Evolutionary conservation across 352 stramenopile genomes (phyloP).

Genomic region (Globisporangium perplexum): DNA sequence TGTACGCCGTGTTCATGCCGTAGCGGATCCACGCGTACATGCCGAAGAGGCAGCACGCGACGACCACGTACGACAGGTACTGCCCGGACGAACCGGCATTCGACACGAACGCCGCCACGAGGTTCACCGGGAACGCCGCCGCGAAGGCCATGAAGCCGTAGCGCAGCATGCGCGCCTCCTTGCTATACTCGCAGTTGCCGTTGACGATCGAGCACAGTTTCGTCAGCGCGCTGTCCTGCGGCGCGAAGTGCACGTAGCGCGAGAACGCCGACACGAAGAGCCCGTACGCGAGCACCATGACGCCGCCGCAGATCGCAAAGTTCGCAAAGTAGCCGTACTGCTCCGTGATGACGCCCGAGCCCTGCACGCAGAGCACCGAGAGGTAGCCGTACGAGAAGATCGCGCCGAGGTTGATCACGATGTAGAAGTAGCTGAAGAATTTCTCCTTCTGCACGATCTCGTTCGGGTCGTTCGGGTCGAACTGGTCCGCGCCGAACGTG

Average conservation of each 20-base stretch:
- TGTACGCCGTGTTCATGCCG: conserved; percentile 72
- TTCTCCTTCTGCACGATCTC: conserved; percentile 73
- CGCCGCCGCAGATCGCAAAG: conserved; percentile 74
- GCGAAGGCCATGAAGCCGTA: conserved; percentile 69
- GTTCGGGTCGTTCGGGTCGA: conserved; percentile 80
- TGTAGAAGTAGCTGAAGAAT: conserved; percentile 93
- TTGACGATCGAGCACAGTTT: conserved; percentile 68
- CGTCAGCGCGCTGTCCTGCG: conserved; percentile 67
- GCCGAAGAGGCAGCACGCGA: conserved; percentile 57
- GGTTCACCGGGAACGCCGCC: conserved; percentile 58
- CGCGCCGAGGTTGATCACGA: conserved; percentile 88
- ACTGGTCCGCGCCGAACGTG: conserved; percentile 83
- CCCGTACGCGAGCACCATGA: conserved; percentile 79
- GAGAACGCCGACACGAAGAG: conserved; percentile 53
- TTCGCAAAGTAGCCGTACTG: conserved; percentile 89
- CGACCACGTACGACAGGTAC: conserved; percentile 70
- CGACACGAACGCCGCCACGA: conserved; percentile 69
- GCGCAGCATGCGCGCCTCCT: conserved; percentile 70
- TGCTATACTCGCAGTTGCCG: conserved; percentile 76
- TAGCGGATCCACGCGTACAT: conserved; percentile 85
- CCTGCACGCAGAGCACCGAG: conserved; percentile 85
- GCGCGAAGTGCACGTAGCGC: conserved; percentile 72
- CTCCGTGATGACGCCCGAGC: conserved; percentile 54
- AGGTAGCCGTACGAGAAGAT: conserved; percentile 90
- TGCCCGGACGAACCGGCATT: conserved; percentile 43